Evolutionary conservation across 805 yeast species (phyloP).

Genomic region (Cyberlindnera bimundalis): DNA sequence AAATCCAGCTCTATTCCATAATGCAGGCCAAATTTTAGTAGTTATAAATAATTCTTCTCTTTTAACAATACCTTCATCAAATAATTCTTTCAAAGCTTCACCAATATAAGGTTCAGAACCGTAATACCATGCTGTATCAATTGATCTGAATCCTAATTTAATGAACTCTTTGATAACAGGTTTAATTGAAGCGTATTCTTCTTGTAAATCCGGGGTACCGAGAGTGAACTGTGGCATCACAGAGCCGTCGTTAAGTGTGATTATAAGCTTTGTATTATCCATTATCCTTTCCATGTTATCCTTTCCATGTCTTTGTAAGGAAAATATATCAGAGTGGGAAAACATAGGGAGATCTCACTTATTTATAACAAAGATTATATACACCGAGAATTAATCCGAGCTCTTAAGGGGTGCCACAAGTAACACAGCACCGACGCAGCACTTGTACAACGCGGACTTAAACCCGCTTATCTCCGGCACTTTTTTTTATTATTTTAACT

Average conservation of each 20-base stretch:
- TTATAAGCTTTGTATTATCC: slow-evolving; percentile 5
- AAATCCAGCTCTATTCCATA: slow-evolving; percentile 45
- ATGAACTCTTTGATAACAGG: slow-evolving; percentile 39
- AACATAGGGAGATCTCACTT: too few species aligned
- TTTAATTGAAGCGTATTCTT: slow-evolving; percentile 43
- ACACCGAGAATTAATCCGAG: not conserved
- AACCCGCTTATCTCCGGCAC: slow-evolving; percentile 2
- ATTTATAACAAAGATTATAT: too few species aligned
- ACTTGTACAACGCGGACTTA: not conserved
- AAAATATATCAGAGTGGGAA: too few species aligned
- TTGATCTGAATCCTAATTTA: slow-evolving; percentile 62
- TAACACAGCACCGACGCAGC: not conserved
- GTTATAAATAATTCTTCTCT: slow-evolving; percentile 67
- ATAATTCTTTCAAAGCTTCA: slow-evolving; percentile 44
- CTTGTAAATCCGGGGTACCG: slow-evolving; percentile 58
- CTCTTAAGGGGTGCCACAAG: not conserved
- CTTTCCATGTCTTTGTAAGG: too few species aligned
- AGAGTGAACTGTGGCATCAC: slow-evolving; percentile 65
- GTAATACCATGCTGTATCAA: slow-evolving; percentile 73
- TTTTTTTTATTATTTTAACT: too few species aligned
- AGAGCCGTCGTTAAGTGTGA: slow-evolving; percentile 50
- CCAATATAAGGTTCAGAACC: slow-evolving; percentile 60
- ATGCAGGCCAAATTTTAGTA: slow-evolving; percentile 66
- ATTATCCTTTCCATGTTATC: not conserved
- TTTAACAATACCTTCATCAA: slow-evolving; percentile 36